A percentile compares a stretch with the other conserved stretches of the same genome.
phyloP scores from a whole-genome alignment of 2,329 filamentous ascomycete species.

The Penicillium thymicola region DNA sequence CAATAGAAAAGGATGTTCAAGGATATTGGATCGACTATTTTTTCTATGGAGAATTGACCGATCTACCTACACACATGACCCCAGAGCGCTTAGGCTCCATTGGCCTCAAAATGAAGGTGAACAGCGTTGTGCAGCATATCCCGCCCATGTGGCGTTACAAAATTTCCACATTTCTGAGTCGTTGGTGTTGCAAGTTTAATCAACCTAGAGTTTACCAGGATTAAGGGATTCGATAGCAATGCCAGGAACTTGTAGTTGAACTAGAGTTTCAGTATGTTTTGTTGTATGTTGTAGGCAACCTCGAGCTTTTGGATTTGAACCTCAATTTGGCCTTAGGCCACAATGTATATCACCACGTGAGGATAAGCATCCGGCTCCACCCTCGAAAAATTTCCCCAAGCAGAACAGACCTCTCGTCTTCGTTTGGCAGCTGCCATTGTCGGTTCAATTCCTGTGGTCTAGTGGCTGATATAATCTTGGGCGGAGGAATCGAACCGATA shows the following conservation, averaged over 20 bases:
- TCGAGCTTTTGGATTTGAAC: neutral
- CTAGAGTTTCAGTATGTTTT: neutral
- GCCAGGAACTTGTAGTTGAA: neutral
- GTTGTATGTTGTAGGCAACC: neutral
- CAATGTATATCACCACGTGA: constrained; percentile 40
- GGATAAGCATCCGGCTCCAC: constrained; percentile 36
- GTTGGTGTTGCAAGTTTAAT: neutral
- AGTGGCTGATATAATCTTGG: constrained; percentile 11
- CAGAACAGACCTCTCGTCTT: constrained; percentile 22
- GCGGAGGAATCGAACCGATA: constrained; percentile 11
- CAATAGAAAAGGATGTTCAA: neutral
- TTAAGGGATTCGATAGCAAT: neutral
- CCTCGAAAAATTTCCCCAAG: constrained; percentile 42
- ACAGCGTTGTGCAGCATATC: constrained; percentile 3
- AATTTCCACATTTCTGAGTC: neutral
- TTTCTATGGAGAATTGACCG: neutral
- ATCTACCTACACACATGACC: constrained; percentile 25
- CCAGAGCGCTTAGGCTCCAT: constrained; percentile 22
- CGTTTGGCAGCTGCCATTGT: constrained; percentile 25
- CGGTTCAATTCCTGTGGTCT: constrained; percentile 24
- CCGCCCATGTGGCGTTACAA: neutral
- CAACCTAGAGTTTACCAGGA: neutral
- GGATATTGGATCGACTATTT: neutral
- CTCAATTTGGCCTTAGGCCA: constrained; percentile 21
- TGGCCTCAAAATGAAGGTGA: constrained; percentile 5